Evolutionary conservation across 192 early-diverging fungal genomes (phyloP).

Genomic region (Dissophora ornata): DNA sequence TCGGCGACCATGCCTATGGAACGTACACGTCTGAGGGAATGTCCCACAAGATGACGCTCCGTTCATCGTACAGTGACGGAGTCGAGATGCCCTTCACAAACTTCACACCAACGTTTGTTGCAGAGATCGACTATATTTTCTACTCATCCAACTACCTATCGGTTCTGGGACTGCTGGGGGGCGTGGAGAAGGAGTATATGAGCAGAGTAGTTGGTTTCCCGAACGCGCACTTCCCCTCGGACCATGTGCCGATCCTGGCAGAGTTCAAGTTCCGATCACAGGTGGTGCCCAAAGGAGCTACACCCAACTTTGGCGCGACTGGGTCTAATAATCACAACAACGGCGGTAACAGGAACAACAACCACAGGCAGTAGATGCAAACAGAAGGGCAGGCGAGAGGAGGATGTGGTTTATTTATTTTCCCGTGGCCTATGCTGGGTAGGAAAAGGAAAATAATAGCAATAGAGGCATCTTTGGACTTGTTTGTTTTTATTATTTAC

Average conservation of each 20-base stretch:
- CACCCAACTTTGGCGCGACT: conserved; percentile 47
- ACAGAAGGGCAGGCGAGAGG: neutral
- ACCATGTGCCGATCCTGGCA: conserved; percentile 80
- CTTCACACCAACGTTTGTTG: conserved; percentile 85
- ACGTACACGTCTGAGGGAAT: conserved; percentile 87
- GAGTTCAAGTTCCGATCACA: conserved; percentile 75
- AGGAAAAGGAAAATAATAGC: neutral
- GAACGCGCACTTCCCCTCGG: conserved; percentile 88
- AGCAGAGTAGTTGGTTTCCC: conserved; percentile 90
- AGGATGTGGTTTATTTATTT: neutral
- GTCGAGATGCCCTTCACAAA: conserved; percentile 93
- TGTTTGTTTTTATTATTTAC: conserved; percentile 8
- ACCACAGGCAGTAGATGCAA: conserved; percentile 7
- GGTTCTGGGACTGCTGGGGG: conserved; percentile 83
- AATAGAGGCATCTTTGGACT: neutral
- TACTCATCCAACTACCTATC: conserved; percentile 80
- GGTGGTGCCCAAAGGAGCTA: conserved; percentile 37
- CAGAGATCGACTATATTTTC: conserved; percentile 96
- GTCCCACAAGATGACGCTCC: conserved; percentile 83
- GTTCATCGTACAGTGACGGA: conserved; percentile 80
- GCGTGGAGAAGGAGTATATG: conserved; percentile 85
- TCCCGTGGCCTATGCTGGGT: neutral
- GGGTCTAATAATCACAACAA: conserved; percentile 5
- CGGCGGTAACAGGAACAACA: conserved; percentile 3
- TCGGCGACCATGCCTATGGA: conserved; percentile 83